A percentile compares a stretch with the other conserved stretches of the same genome.
Conservation (phyloP, 805 yeast species). For the Tetrapisispora fleetii region DNA sequence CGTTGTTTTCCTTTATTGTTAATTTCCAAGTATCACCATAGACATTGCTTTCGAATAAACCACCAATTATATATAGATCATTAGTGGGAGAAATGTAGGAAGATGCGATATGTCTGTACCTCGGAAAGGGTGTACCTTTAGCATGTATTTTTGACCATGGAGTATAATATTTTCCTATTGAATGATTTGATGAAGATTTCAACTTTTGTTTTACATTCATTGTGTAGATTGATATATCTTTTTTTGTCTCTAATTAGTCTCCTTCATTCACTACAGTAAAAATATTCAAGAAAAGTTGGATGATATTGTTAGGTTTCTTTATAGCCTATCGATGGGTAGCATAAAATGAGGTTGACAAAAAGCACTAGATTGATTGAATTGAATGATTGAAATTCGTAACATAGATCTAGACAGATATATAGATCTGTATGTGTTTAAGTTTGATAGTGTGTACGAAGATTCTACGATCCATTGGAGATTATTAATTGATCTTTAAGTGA, state of each 20-base stretch:
- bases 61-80: conserved; percentile 86
- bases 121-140: conserved; percentile 77
- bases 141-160: conserved; percentile 65
- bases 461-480: no score
- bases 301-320: no score
- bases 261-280: not conserved
- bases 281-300: no score
- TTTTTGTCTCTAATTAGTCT: not conserved
- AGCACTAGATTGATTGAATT: no score
- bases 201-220: not conserved
- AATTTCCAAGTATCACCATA: conserved; percentile 94
- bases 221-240: not conserved
- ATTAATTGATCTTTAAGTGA: no score
- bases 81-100: conserved; percentile 66
- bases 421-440: no score
- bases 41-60: conserved; percentile 82
- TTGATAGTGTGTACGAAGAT: no score
- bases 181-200: conserved; percentile 14
- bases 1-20: conserved; percentile 26
- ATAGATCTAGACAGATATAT: no score
- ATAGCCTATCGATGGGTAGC: no score
- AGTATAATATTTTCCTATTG: conserved; percentile 23
- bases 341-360: no score
- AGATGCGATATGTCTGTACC: conserved; percentile 87
- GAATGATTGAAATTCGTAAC: no score